These are phyloP conservation scores for Yamadazyma epiphylla DNA, from an alignment of 1,139 yeast genomes.

Conservation along the genomic window DNA sequence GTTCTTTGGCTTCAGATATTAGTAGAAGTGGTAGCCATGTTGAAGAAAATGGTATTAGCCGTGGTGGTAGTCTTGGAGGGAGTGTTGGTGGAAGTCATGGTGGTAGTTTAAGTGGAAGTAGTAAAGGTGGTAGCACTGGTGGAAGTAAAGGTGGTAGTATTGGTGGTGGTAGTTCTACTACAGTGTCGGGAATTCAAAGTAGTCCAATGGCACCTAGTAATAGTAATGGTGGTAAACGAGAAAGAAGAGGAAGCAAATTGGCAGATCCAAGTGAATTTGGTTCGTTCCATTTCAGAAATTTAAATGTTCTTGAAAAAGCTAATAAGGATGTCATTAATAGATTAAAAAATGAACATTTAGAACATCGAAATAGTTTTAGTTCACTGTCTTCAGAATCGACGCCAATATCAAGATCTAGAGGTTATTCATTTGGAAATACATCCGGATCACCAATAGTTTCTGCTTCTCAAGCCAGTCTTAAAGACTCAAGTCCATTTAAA, in stretches of 20 bases:
- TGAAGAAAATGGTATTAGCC: constrained; percentile 14
- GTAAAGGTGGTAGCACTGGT: constrained; percentile 9
- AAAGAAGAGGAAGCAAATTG: constrained; percentile 62
- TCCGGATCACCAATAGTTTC: constrained; percentile 1
- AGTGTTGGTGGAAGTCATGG: constrained; percentile 8
- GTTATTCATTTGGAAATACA: constrained; percentile 28
- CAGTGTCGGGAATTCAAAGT: constrained; percentile 2
- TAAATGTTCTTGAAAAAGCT: constrained; percentile 88
- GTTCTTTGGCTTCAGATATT: constrained; percentile 1
- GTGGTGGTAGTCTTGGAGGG: constrained; percentile 3
- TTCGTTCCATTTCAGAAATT: constrained; percentile 82
- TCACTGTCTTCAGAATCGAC: constrained; percentile 42
- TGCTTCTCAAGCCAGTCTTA: constrained; percentile 1
- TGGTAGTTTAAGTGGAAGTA: constrained; percentile 6
- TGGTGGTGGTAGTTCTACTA: constrained; percentile 6
- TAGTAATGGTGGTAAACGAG: constrained; percentile 39
- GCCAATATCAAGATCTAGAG: constrained; percentile 33
- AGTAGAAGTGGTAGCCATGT: constrained; percentile 8
- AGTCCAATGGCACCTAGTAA: constrained; percentile 2
- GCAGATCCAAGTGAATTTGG: constrained; percentile 87
- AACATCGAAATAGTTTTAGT: constrained; percentile 44
- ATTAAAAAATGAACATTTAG: constrained; percentile 77
- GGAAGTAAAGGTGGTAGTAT: constrained; percentile 7
- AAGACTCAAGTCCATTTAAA: constrained; percentile 31
- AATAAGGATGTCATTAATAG: constrained; percentile 89